Evolutionary conservation across 1,284 basidiomycete species (phyloP).

Genomic region (Leccinum cinnamomeum): DNA sequence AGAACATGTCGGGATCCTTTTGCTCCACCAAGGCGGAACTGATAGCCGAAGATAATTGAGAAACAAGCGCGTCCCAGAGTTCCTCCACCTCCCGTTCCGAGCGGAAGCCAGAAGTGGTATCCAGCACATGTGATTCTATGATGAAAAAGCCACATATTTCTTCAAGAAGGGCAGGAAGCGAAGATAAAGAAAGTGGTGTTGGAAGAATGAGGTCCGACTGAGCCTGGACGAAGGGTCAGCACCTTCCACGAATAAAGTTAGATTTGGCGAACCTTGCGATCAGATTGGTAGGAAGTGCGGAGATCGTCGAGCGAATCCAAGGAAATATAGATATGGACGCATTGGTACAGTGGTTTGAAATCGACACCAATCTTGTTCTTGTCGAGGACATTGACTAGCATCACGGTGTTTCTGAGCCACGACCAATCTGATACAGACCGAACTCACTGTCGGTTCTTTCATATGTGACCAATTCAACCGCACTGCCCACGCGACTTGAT

Average conservation of each 20-base stretch:
- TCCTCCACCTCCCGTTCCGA: constrained; percentile 92
- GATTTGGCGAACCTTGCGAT: constrained; percentile 74
- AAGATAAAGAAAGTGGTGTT: constrained; percentile 55
- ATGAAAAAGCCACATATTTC: constrained; percentile 99
- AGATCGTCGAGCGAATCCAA: constrained; percentile 89
- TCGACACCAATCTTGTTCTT: constrained; percentile 89
- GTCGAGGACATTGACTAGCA: constrained; percentile 84
- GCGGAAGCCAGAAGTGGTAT: constrained; percentile 84
- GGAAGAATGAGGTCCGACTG: constrained; percentile 97
- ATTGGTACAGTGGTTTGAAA: constrained; percentile 95
- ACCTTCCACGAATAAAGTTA: constrained; percentile 5
- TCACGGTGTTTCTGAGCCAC: constrained; percentile 8
- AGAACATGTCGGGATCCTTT: constrained; percentile 80
- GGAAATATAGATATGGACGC: constrained; percentile 95
- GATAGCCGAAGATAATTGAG: constrained; percentile 76
- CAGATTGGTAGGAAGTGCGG: constrained; percentile 91
- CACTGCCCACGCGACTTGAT: constrained; percentile 86
- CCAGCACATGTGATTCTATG: constrained; percentile 91
- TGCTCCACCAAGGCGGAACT: constrained; percentile 74
- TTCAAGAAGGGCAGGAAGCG: constrained; percentile 70
- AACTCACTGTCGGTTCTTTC: constrained; percentile 91
- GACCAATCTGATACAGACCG: neutral
- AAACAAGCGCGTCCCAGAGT: constrained; percentile 91
- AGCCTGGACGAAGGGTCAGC: constrained; percentile 53
- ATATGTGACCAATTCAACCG: constrained; percentile 91